These are phyloP conservation scores for Thuja plicata DNA, from an alignment of 83 land plant species.

Conservation along the genomic window DNA sequence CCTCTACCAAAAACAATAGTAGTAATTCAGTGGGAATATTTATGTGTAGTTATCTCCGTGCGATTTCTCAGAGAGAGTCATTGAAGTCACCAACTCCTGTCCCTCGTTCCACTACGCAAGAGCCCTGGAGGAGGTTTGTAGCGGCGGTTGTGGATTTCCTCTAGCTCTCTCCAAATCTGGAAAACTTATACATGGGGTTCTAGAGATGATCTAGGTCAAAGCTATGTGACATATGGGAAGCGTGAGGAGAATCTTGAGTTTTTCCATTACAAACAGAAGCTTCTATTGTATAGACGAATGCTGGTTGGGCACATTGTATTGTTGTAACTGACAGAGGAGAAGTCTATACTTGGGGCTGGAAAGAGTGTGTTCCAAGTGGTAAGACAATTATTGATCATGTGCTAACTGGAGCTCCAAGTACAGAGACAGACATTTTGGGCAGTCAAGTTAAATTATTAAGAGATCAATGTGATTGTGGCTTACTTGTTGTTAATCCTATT, in stretches of 20 bases:
- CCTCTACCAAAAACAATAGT: too few relatives aligned
- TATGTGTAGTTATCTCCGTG: too few relatives aligned
- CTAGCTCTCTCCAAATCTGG: slow-evolving; percentile 68
- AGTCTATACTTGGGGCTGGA: slow-evolving; percentile 99
- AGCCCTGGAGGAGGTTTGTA: too few relatives aligned
- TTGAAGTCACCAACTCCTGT: too few relatives aligned
- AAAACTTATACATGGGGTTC: slow-evolving; percentile 91
- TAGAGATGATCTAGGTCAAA: slow-evolving; percentile 82
- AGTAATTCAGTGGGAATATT: too few relatives aligned
- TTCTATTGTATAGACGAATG: slow-evolving; percentile 75
- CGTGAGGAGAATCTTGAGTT: slow-evolving; percentile 95
- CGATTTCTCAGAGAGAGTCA: too few relatives aligned
- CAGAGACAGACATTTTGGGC: slow-evolving; percentile 45
- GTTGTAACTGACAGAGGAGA: slow-evolving; percentile 77
- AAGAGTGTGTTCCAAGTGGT: slow-evolving; percentile 92
- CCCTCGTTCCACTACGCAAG: too few relatives aligned
- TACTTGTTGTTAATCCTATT: too few relatives aligned
- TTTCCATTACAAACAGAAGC: slow-evolving; percentile 81
- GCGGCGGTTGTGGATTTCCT: too few relatives aligned
- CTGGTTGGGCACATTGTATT: slow-evolving; percentile 98
- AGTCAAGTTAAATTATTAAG: slow-evolving; percentile 29
- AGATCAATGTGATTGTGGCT: slow-evolving; percentile 50
- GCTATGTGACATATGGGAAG: slow-evolving; percentile 85
- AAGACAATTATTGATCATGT: slow-evolving; percentile 50
- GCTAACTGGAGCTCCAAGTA: slow-evolving; percentile 11